These are phyloP conservation scores for Hypomyces perniciosus DNA, from an alignment of 2,329 filamentous ascomycete species.

Conservation along the genomic window DNA sequence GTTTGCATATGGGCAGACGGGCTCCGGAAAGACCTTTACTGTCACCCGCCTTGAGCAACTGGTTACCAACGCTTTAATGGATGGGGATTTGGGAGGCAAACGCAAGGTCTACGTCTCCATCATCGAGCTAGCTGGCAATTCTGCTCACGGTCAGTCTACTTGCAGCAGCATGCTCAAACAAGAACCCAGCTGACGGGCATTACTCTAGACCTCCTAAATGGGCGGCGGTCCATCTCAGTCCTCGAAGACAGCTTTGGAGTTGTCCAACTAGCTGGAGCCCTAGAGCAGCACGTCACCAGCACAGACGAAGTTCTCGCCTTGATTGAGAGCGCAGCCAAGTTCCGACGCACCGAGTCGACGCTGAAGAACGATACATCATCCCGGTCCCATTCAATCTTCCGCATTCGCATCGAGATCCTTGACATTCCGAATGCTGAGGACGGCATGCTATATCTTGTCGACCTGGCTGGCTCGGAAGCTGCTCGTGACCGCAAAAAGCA, in stretches of 20 bases:
- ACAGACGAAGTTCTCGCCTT: conserved; percentile 24
- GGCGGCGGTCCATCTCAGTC: conserved; percentile 35
- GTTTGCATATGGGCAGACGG: conserved; percentile 44
- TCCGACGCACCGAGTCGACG: conserved; percentile 37
- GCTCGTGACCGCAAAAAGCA: conserved; percentile 37
- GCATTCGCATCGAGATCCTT: conserved; percentile 36
- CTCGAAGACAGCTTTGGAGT: conserved; percentile 41
- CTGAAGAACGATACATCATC: conserved; percentile 42
- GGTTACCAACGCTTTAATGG: conserved; percentile 31
- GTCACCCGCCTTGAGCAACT: conserved; percentile 36
- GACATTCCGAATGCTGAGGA: conserved; percentile 23
- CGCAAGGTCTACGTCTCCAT: conserved; percentile 32
- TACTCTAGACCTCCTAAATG: conserved; percentile 34
- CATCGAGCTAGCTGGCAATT: conserved; percentile 34
- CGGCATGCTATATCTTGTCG: conserved; percentile 41
- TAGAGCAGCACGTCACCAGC: conserved; percentile 30
- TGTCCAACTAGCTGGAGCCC: conserved; percentile 38
- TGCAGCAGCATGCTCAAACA: neutral
- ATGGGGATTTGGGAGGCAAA: conserved; percentile 17
- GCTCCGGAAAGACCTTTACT: conserved; percentile 43
- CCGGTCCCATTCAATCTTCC: conserved; percentile 43
- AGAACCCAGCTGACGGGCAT: neutral
- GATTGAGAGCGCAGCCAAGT: conserved; percentile 32
- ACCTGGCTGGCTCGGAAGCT: conserved; percentile 44
- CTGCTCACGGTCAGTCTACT: conserved; percentile 22